A percentile compares a stretch with the other conserved stretches of the same genome.
Conservation (phyloP, 305 asterid genomes). For the Rubia balearica region DNA sequence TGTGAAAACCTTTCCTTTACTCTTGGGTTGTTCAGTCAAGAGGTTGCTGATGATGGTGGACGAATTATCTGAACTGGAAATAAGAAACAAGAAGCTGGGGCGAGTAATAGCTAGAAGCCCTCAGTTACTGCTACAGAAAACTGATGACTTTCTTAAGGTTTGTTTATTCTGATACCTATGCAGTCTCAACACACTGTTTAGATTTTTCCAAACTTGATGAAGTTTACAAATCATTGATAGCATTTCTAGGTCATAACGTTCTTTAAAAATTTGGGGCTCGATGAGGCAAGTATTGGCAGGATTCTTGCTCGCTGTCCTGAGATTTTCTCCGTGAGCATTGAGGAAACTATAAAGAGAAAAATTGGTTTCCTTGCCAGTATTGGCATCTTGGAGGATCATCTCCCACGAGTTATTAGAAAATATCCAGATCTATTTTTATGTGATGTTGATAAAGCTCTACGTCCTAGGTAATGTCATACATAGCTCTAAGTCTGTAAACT, state of each 20-base stretch:
- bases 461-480: conserved; percentile 57
- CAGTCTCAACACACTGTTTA: not conserved
- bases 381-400: conserved; percentile 53
- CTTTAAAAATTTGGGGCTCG: conserved; percentile 66
- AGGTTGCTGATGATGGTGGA: conserved; percentile 61
- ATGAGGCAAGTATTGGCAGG: conserved; percentile 52
- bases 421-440: conserved; percentile 80
- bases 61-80: conserved; percentile 40
- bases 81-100: conserved; percentile 58
- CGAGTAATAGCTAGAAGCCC: conserved; percentile 69
- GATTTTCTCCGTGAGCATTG: conserved; percentile 58
- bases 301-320: conserved; percentile 81
- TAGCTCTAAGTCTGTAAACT: not conserved
- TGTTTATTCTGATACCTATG: conserved; percentile 10
- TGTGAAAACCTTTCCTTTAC: conserved; percentile 61
- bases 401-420: conserved; percentile 70
- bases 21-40: conserved; percentile 68
- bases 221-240: conserved; percentile 1
- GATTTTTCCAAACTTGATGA: conserved; percentile 10
- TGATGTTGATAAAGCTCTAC: conserved; percentile 63
- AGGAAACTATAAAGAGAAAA: conserved; percentile 60
- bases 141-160: conserved; percentile 76
- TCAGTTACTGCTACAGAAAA: conserved; percentile 64
- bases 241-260: conserved; percentile 54
- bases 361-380: conserved; percentile 50